Evolutionary conservation across 1,284 basidiomycete genomes (phyloP).

Genomic region (Ceratobasidium sp.): DNA sequence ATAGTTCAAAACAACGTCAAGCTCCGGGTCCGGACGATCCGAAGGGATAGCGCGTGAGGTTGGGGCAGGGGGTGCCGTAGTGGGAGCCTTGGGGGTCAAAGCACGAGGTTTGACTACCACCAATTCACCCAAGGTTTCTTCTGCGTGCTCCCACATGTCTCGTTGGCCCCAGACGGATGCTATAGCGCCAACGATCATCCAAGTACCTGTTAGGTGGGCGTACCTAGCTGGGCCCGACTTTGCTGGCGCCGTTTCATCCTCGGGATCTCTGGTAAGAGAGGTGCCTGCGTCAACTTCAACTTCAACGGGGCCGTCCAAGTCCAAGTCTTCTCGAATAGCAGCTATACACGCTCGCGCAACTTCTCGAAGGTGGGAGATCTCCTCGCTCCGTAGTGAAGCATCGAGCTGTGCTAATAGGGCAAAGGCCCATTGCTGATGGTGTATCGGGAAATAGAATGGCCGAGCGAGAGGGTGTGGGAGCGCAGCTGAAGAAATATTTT

Average conservation of each 20-base stretch:
- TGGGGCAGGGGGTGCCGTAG: neutral
- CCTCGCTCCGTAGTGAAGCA: slow-evolving; percentile 42
- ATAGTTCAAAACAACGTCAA: slow-evolving; percentile 40
- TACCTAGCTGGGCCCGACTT: slow-evolving; percentile 28
- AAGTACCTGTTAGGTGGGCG: slow-evolving; percentile 32
- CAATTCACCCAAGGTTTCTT: slow-evolving; percentile 26
- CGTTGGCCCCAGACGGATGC: slow-evolving; percentile 47
- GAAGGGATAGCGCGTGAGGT: neutral
- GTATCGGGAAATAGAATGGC: slow-evolving; percentile 31
- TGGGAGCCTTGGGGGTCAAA: slow-evolving; percentile 1
- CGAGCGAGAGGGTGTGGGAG: slow-evolving; percentile 6
- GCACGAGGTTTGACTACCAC: slow-evolving; percentile 11
- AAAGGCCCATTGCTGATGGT: slow-evolving; percentile 47
- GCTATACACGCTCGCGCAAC: slow-evolving; percentile 45
- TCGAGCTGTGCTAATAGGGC: slow-evolving; percentile 46
- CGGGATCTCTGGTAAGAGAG: neutral
- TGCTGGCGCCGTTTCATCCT: neutral
- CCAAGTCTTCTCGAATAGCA: slow-evolving; percentile 16
- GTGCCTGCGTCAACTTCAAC: slow-evolving; percentile 13
- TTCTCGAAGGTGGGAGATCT: slow-evolving; percentile 45
- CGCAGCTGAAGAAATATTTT: neutral
- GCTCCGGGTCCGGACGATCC: slow-evolving; percentile 29
- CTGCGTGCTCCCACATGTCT: slow-evolving; percentile 48
- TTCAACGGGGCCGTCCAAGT: slow-evolving; percentile 7
- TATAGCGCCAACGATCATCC: slow-evolving; percentile 46